phyloP scores from a whole-genome alignment of 257 asterid genomes.

The Petunia secreta region DNA sequence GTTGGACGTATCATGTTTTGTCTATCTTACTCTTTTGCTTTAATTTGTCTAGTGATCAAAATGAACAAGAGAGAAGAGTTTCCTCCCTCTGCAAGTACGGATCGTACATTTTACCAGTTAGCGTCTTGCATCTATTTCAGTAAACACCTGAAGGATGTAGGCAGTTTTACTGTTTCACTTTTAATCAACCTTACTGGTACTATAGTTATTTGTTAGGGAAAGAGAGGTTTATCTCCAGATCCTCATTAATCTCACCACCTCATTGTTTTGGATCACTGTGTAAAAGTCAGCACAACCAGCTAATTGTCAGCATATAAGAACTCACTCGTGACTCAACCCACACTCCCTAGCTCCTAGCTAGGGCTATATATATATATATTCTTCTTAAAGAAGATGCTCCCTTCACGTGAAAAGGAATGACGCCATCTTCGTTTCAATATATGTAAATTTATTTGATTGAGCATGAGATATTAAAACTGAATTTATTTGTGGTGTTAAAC shows the following conservation, averaged over 20 bases:
- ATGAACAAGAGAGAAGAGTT: neutral
- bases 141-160: neutral
- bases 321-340: neutral
- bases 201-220: neutral
- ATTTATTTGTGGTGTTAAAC: no score
- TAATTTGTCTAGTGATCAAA: neutral
- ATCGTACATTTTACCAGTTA: neutral
- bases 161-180: neutral
- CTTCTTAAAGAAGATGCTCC: no score
- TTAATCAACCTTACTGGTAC: neutral
- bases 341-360: no score
- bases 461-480: no score
- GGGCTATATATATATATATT: no score
- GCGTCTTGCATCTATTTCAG: neutral
- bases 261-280: neutral
- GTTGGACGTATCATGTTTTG: slow-evolving; percentile 5
- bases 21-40: neutral
- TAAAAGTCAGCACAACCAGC: slow-evolving; percentile 12
- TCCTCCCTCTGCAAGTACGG: neutral
- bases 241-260: neutral
- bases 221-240: neutral
- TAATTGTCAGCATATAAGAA: neutral
- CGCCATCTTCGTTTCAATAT: no score
- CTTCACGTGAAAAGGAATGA: no score
- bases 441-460: no score